A percentile compares a stretch with the other conserved stretches of the same genome.
Conservation (phyloP, 108 stramenopile species). For the Fistulifera solaris region DNA sequence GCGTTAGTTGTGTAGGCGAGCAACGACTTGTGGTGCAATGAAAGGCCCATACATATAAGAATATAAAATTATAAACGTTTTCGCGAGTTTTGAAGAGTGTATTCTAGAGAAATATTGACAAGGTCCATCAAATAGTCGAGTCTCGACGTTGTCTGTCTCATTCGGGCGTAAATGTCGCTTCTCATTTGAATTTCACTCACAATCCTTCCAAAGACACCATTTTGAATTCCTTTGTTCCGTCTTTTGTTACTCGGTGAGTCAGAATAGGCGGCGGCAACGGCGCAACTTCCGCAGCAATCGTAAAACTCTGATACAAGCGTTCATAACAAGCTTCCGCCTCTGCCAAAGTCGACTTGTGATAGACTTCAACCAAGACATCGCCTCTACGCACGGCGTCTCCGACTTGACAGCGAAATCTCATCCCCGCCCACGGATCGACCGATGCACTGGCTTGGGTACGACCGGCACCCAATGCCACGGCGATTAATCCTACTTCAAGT, state of each 20-base stretch:
- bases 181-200: too few species aligned
- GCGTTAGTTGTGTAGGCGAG: too few species aligned
- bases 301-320: background rate
- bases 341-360: conserved; percentile 8
- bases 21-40: too few species aligned
- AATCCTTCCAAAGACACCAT: background rate
- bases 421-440: conserved; percentile 56
- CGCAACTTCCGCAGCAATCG: background rate
- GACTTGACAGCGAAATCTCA: conserved; percentile 38
- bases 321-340: background rate
- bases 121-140: too few species aligned
- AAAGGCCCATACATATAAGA: too few species aligned
- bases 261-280: background rate
- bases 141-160: too few species aligned
- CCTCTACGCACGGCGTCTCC: conserved; percentile 43
- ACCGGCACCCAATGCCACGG: conserved; percentile 63
- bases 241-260: background rate
- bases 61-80: too few species aligned
- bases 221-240: background rate
- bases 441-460: conserved; percentile 41
- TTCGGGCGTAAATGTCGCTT: too few species aligned
- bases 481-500: conserved; percentile 36
- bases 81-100: too few species aligned
- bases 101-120: too few species aligned
- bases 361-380: conserved; percentile 33